A percentile compares a stretch with the other conserved stretches of the same genome.
phyloP scores from a whole-genome alignment of 257 asterid species.

The Capsicum pubescens region DNA sequence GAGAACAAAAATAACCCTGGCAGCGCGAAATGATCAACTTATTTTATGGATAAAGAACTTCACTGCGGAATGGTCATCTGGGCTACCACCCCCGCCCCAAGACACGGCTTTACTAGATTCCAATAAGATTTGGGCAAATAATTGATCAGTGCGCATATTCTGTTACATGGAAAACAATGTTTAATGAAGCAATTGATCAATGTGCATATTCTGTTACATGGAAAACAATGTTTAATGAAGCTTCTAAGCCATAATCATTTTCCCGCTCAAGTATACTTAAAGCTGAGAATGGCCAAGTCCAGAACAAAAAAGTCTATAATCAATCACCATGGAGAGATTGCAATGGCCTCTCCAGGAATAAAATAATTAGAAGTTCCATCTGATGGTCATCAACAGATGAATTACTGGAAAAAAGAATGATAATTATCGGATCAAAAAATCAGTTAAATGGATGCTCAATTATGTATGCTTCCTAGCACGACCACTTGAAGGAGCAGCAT shows the following conservation, averaged over 20 bases:
- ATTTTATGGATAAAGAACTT: background rate
- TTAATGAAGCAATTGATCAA: slow-evolving; percentile 8
- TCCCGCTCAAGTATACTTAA: slow-evolving; percentile 3
- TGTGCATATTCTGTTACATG: slow-evolving; percentile 23
- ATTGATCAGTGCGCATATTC: slow-evolving; percentile 13
- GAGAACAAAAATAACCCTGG: background rate
- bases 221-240: background rate
- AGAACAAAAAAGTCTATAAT: slow-evolving; percentile 21
- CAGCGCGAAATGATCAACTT: background rate
- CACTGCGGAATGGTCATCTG: no score
- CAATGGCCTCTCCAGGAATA: slow-evolving; percentile 26
- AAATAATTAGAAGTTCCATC: slow-evolving; percentile 23
- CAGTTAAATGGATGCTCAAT: slow-evolving; percentile 27
- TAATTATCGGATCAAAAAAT: slow-evolving; percentile 14
- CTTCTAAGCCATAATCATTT: background rate
- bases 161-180: slow-evolving; percentile 21
- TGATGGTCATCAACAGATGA: slow-evolving; percentile 14
- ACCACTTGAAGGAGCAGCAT: slow-evolving; percentile 45
- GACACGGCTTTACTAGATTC: background rate
- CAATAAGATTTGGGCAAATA: background rate
- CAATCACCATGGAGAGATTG: slow-evolving; percentile 21
- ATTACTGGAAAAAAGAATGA: slow-evolving; percentile 34
- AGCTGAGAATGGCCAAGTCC: background rate
- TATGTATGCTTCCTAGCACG: slow-evolving; percentile 59
- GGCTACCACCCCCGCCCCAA: background rate